Conservation (phyloP, 1,284 basidiomycete species). For the Lentinula novae-zelandiae region DNA sequence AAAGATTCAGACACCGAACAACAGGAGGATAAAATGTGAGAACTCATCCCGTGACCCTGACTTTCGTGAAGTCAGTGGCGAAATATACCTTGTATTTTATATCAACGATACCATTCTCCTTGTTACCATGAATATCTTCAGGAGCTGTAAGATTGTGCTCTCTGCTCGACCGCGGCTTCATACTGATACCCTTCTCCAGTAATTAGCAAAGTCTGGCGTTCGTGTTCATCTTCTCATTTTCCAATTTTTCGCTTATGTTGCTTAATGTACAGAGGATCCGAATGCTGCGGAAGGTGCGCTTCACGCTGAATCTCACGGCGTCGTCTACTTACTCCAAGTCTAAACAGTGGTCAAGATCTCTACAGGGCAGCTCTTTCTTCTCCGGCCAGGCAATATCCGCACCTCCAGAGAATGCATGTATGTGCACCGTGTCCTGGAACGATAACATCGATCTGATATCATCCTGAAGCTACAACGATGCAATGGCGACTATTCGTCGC, state of each 20-base stretch:
- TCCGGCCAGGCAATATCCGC: slow-evolving; percentile 87
- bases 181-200: slow-evolving; percentile 44
- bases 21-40: neutral
- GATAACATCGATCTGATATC: neutral
- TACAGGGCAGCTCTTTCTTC: slow-evolving; percentile 88
- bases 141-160: slow-evolving; percentile 62
- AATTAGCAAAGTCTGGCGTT: slow-evolving; percentile 93
- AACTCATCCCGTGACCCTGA: slow-evolving; percentile 15
- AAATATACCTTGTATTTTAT: slow-evolving; percentile 18
- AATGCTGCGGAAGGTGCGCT: slow-evolving; percentile 72
- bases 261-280: slow-evolving; percentile 58
- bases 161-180: slow-evolving; percentile 3
- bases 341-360: slow-evolving; percentile 82
- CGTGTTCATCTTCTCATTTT: slow-evolving; percentile 30
- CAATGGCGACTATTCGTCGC: slow-evolving; percentile 91
- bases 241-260: slow-evolving; percentile 20
- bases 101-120: slow-evolving; percentile 8
- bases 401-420: slow-evolving; percentile 97
- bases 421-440: slow-evolving; percentile 30
- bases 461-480: slow-evolving; percentile 82
- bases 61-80: slow-evolving; percentile 26
- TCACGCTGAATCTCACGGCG: neutral
- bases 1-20: neutral
- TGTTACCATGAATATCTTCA: slow-evolving; percentile 50
- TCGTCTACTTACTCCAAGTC: neutral